Conservation (phyloP, 2,329 filamentous ascomycete genomes). For the Xylaria sp. region DNA sequence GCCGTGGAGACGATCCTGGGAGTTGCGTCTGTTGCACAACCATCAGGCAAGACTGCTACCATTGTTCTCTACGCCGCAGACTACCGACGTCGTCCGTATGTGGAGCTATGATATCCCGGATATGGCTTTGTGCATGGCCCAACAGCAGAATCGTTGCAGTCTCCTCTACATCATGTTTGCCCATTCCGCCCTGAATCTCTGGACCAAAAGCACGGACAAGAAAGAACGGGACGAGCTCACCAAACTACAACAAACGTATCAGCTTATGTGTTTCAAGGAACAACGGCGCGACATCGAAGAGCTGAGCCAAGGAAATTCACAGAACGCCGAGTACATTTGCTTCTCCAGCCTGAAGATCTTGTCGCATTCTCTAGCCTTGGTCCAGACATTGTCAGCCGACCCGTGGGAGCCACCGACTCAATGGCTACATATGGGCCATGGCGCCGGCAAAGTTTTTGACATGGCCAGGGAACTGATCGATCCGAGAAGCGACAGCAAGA, state of each 20-base stretch:
- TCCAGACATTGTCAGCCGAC: slow-evolving; percentile 41
- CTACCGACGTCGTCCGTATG: slow-evolving; percentile 26
- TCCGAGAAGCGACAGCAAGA: slow-evolving; percentile 25
- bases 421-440: slow-evolving; percentile 41
- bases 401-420: slow-evolving; percentile 45
- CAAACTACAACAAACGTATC: slow-evolving; percentile 41
- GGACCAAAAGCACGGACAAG: slow-evolving; percentile 32
- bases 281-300: slow-evolving; percentile 41
- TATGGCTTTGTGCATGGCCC: slow-evolving; percentile 38
- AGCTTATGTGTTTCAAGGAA: slow-evolving; percentile 40
- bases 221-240: slow-evolving; percentile 35
- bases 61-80: slow-evolving; percentile 30
- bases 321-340: slow-evolving; percentile 41
- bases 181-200: slow-evolving; percentile 42
- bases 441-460: slow-evolving; percentile 38
- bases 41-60: slow-evolving; percentile 37
- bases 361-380: slow-evolving; percentile 41
- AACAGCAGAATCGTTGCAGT: slow-evolving; percentile 34
- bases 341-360: slow-evolving; percentile 41
- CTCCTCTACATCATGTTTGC: slow-evolving; percentile 42
- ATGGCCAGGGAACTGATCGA: slow-evolving; percentile 31
- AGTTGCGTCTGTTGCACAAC: slow-evolving; percentile 42
- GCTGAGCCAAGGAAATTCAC: slow-evolving; percentile 25
- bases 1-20: slow-evolving; percentile 41
- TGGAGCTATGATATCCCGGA: slow-evolving; percentile 40